Conservation (phyloP, 139 green algal species). For the Chlamydomonas schloesseri region DNA sequence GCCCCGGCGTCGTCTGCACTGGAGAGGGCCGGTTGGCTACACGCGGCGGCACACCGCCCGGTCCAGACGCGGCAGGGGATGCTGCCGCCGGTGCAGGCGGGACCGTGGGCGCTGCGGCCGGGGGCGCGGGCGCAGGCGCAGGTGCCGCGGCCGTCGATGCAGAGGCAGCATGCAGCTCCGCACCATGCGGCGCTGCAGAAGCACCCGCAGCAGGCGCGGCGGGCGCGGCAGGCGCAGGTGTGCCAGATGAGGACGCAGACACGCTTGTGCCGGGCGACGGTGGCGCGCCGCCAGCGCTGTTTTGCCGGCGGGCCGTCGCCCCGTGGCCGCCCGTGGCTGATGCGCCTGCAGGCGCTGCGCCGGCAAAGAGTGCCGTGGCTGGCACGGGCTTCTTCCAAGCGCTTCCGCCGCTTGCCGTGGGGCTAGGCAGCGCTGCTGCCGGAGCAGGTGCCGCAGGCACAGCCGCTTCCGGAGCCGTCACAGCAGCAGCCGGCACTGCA, state of each 20-base stretch:
- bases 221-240: too few species aligned
- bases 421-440: too few species aligned
- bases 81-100: not conserved
- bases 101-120: not conserved
- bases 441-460: too few species aligned
- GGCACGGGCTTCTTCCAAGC: slow-evolving; percentile 4
- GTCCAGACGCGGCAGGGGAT: not conserved
- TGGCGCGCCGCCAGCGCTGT: not conserved
- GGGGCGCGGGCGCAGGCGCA: not conserved
- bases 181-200: too few species aligned
- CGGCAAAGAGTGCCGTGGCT: not conserved
- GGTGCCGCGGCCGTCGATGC: too few species aligned
- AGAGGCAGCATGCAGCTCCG: not conserved
- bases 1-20: not conserved
- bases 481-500: too few species aligned
- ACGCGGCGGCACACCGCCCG: not conserved
- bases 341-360: not conserved
- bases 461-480: too few species aligned
- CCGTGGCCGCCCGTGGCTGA: too few species aligned
- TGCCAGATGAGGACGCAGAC: not conserved
- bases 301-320: not conserved
- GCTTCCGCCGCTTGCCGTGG: not conserved
- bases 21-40: not conserved
- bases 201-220: too few species aligned
- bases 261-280: too few species aligned